These are phyloP conservation scores for Porcisia hertigi DNA, from an alignment of 208 protist genomes.

Conservation along the genomic window DNA sequence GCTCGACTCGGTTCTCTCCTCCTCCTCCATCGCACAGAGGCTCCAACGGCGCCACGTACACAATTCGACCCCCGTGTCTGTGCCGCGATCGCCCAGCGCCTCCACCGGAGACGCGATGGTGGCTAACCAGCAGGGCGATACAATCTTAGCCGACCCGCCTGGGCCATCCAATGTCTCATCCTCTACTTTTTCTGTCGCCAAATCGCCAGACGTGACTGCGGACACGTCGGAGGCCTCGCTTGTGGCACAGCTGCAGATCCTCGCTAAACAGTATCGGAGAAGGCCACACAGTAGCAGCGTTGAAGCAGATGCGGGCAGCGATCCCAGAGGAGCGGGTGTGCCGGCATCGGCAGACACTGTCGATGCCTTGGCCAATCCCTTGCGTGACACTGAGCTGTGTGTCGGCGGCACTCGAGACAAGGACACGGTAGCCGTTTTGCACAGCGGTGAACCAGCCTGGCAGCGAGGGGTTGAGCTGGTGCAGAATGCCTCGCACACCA, in stretches of 20 bases:
- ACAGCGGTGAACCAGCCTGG: slow-evolving; percentile 7
- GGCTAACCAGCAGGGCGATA: neutral
- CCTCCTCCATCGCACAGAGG: neutral
- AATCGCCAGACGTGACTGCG: neutral
- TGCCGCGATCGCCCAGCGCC: neutral
- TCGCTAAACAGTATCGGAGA: neutral
- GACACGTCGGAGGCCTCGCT: slow-evolving; percentile 3
- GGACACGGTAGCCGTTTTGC: neutral
- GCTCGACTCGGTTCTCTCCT: neutral
- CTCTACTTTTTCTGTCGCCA: neutral
- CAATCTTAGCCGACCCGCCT: neutral
- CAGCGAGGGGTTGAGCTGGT: slow-evolving; percentile 9
- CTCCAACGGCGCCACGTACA: neutral
- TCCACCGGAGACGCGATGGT: neutral
- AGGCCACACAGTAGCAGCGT: neutral
- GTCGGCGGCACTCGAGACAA: neutral
- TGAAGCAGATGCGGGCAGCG: neutral
- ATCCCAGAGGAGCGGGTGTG: neutral
- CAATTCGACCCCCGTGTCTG: neutral
- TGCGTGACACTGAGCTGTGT: neutral
- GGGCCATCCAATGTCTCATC: neutral
- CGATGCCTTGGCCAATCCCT: neutral
- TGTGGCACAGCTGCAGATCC: slow-evolving; percentile 5
- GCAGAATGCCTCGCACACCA: neutral
- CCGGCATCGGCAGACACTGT: neutral